phyloP scores from a whole-genome alignment of 2,329 filamentous ascomycete species.

The Alternaria longipes region DNA sequence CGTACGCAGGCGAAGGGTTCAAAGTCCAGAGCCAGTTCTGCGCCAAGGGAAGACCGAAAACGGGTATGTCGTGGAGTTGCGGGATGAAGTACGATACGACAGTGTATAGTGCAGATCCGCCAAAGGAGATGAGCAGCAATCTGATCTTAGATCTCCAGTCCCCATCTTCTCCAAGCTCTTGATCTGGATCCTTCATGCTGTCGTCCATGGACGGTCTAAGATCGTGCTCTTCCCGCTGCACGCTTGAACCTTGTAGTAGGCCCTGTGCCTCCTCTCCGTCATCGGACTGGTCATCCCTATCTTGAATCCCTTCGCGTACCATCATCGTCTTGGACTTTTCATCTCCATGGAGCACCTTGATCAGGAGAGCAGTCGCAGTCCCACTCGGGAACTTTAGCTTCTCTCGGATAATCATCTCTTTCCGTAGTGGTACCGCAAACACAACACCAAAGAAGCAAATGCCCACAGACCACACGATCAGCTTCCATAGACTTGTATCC shows the following conservation, averaged over 20 bases:
- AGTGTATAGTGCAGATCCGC: constrained; percentile 70
- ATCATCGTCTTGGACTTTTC: constrained; percentile 30
- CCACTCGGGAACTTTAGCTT: constrained; percentile 94
- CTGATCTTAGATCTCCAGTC: constrained; percentile 71
- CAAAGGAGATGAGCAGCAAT: constrained; percentile 67
- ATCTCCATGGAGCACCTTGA: constrained; percentile 82
- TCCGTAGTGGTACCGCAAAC: constrained; percentile 89
- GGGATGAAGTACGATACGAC: constrained; percentile 91
- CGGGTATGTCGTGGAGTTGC: constrained; percentile 81
- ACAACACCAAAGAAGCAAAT: constrained; percentile 97
- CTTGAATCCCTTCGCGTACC: constrained; percentile 6
- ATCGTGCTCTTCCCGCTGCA: constrained; percentile 34
- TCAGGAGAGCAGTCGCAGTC: constrained; percentile 93
- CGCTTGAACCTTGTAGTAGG: constrained; percentile 40
- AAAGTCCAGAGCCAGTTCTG: constrained; percentile 91
- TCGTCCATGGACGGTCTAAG: constrained; percentile 28
- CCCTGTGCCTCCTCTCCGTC: constrained; percentile 47
- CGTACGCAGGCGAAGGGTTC: constrained; percentile 95
- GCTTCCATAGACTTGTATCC: constrained; percentile 74
- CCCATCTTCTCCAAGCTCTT: constrained; percentile 46
- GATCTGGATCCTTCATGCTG: constrained; percentile 23
- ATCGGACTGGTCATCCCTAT: constrained; percentile 9
- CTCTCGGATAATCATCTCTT: constrained; percentile 92
- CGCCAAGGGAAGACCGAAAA: constrained; percentile 80
- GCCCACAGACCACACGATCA: constrained; percentile 90